These are phyloP conservation scores for Davidsoniella eucalypti DNA, from an alignment of 2,329 filamentous ascomycete genomes.

Conservation along the genomic window DNA sequence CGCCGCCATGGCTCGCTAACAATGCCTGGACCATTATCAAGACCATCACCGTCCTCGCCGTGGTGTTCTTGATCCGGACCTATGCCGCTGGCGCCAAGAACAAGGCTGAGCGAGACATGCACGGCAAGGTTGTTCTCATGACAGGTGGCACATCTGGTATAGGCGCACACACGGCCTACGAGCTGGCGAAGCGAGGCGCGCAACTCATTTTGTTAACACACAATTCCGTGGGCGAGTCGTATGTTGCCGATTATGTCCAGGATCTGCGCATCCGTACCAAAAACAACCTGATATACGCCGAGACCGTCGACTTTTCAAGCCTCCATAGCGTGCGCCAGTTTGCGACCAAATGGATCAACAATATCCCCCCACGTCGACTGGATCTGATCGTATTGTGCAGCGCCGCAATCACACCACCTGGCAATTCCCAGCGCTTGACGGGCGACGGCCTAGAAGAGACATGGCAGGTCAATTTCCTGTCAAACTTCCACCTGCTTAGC, in stretches of 20 bases:
- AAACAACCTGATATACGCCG: slow-evolving; percentile 85
- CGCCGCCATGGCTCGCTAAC: slow-evolving; percentile 31
- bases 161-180: slow-evolving; percentile 57
- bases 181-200: slow-evolving; percentile 66
- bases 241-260: slow-evolving; percentile 82
- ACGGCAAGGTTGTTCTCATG: slow-evolving; percentile 84
- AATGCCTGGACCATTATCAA: slow-evolving; percentile 26
- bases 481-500: slow-evolving; percentile 86
- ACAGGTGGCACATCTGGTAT: slow-evolving; percentile 92
- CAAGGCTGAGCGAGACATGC: slow-evolving; percentile 64
- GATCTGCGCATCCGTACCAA: slow-evolving; percentile 61
- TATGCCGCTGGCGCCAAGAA: slow-evolving; percentile 66
- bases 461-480: slow-evolving; percentile 90
- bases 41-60: slow-evolving; percentile 18
- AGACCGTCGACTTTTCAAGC: slow-evolving; percentile 78
- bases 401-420: slow-evolving; percentile 56
- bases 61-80: slow-evolving; percentile 40
- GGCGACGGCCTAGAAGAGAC: slow-evolving; percentile 70
- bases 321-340: slow-evolving; percentile 85
- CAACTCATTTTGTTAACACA: slow-evolving; percentile 84
- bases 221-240: slow-evolving; percentile 64
- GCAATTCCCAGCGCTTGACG: slow-evolving; percentile 42
- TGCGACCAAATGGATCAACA: slow-evolving; percentile 96
- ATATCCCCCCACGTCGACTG: slow-evolving; percentile 69
- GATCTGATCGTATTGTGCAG: slow-evolving; percentile 87